Evolutionary conservation across 179 eudicot genomes (phyloP).

Genomic region (Actinidia arguta): DNA sequence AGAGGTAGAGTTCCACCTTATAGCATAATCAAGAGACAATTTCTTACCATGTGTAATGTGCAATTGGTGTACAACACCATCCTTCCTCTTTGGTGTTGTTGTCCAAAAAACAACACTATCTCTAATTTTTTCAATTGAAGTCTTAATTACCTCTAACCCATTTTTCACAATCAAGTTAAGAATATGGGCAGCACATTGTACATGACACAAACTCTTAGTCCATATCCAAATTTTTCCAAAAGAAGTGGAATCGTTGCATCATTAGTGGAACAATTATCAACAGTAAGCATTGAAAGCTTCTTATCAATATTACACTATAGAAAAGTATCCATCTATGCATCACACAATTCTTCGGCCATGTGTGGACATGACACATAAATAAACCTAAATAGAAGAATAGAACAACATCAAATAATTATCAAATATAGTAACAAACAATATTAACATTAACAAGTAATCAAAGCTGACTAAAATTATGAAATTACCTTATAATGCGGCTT

Average conservation of each 20-base stretch:
- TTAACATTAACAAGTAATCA: background rate
- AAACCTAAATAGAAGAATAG: background rate
- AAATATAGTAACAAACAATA: background rate
- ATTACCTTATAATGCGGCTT: background rate
- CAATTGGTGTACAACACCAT: background rate
- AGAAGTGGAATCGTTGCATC: background rate
- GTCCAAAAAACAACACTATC: background rate
- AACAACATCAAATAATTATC: background rate
- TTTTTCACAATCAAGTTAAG: constrained; percentile 3
- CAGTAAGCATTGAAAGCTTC: background rate
- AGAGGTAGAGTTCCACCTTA: background rate
- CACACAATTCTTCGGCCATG: background rate
- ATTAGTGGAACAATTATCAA: background rate
- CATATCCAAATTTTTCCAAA: background rate
- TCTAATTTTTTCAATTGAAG: background rate
- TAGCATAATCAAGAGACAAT: background rate
- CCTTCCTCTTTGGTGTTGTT: background rate
- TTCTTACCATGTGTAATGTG: background rate
- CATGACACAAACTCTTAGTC: background rate
- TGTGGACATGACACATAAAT: background rate
- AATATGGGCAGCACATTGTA: background rate
- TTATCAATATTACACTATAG: background rate
- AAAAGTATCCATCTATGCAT: background rate
- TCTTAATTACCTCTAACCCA: background rate
- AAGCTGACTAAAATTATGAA: background rate